Base-by-base conservation (phyloP, 2,329 filamentous ascomycete genomes). In the Hymenoscyphus linearis region DNA sequence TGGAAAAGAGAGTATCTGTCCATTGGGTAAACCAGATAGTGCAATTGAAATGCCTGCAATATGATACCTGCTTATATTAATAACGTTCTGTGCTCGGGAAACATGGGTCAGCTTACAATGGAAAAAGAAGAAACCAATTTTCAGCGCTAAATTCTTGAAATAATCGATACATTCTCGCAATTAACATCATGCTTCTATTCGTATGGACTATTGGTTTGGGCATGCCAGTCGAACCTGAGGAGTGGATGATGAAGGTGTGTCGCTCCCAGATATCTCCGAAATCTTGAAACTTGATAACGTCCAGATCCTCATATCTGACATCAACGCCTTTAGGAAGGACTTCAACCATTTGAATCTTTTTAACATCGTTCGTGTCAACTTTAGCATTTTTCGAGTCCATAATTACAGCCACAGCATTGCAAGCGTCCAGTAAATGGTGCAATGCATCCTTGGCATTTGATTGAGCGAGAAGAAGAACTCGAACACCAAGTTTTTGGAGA, bases 81-180 rank as follows among this genome's bases (percentile, higher is more conserved):
- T 26, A 63, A 55, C 12, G 16, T 37, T 27, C 2, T 31, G 26
- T 54, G 31, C 37, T 14, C 22, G 40, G 37, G 36, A 10, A 12
- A n/a, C 44, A 1, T 50, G 31, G 22, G 22, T 22, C 18, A 13
- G 52, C 67, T 62, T 60, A 71, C 69, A 74, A 60, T 34, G 71
- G 70, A 59, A 74, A 74, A 12, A 72, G 64, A 25, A 73, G 69
- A 64, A 72, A 73, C 70, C 71, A 73, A 40, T 74, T 73, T 26
- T 70, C 66, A 18, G 72, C 60, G 26, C 67, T 61, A 52, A 72
- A 71, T n/a, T 70, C 67, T 47, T 69, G 71, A 57, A 72, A 72
- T 14, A 73, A 61, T 34, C 71, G 68, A 60, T 73, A 72, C 71
- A 72, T 72, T 37, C 71, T 64, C 35, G 71, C 70, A 63, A 73